phyloP scores from a whole-genome alignment of 768 basidiomycete species.

The Tylopilus vinaceipallidus region DNA sequence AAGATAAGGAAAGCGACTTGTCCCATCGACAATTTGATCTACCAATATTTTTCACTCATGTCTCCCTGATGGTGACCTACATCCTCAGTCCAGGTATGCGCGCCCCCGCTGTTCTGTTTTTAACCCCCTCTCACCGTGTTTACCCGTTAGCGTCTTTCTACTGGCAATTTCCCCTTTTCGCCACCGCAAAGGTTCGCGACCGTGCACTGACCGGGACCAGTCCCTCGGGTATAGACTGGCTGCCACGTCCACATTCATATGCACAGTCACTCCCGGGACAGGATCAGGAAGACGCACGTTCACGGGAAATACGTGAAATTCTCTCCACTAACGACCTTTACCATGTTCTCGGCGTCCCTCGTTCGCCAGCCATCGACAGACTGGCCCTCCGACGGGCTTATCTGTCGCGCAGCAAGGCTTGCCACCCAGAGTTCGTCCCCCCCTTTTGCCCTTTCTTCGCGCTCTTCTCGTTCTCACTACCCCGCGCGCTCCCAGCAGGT shows the following conservation, averaged over 20 bases:
- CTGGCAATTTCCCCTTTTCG: slow-evolving; percentile 63
- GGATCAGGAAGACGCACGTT: slow-evolving; percentile 9
- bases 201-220: slow-evolving; percentile 31
- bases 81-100: slow-evolving; percentile 30
- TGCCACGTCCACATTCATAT: slow-evolving; percentile 16
- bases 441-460: background rate
- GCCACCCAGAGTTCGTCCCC: slow-evolving; percentile 79
- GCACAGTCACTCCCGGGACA: slow-evolving; percentile 3
- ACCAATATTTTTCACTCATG: slow-evolving; percentile 8
- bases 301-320: slow-evolving; percentile 40
- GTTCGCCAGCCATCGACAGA: slow-evolving; percentile 51
- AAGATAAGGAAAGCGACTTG: slow-evolving; percentile 14
- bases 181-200: slow-evolving; percentile 43
- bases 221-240: slow-evolving; percentile 28
- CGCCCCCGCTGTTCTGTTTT: too few species aligned
- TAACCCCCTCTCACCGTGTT: background rate
- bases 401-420: slow-evolving; percentile 67
- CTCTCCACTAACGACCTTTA: slow-evolving; percentile 68
- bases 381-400: slow-evolving; percentile 71
- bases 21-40: slow-evolving; percentile 10
- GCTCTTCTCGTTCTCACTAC: slow-evolving; percentile 1
- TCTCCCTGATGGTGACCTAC: slow-evolving; percentile 31
- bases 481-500: slow-evolving; percentile 64
- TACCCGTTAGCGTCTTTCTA: slow-evolving; percentile 50
- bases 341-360: slow-evolving; percentile 63